Evolutionary conservation across 805 yeast species (phyloP), one percentile per base, ranked within the genome.

Genomic region (Yarrowia bubula): DNA sequence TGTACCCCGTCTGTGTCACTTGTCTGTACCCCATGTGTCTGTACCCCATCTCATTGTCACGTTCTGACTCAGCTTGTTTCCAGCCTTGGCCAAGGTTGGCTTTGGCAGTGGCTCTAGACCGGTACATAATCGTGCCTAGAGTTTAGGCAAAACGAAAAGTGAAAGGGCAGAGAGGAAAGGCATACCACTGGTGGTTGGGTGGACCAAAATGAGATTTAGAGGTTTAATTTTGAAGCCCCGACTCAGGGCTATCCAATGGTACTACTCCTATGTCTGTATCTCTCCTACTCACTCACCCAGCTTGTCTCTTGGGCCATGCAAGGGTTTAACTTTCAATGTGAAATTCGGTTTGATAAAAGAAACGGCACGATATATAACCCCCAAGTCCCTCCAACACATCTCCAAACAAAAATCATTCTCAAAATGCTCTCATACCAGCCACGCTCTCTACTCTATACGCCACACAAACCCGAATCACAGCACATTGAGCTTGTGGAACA

Each of bases 251-350:
- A 22, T 22, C 28, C 4, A 22, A 22, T 22, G 28, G 28, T 22
- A 22, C 28, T 22, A 22, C 28, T 22, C 5, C 3, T 5, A 22
- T 22, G 5, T 22, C 28, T 22, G 4, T 22, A 22, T 5, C 28
- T 3, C 5, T 22, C 28, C 28, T 22, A 3, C 28, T 22, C 28
- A 5, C 5, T 3, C 3, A 22, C 28, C 3, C 28, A 22, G 28
- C 3, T 22, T 5, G 28, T 33, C 58, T 22, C 43, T 22, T 42
- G 58, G n/a, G 10, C 53, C 39, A 42, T 51, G 58, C 58, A 51
- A 51, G 58, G 58, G 58, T 37, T 51, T 37, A 51, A 43, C 43
- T 51, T 51, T 51, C 58, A 43, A 51, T 51, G 58, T 51, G 58
- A 51, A 51, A 51, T 37, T 51, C 43, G 41, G 57, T 33, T 47